Evolutionary conservation across 1,139 yeast genomes (phyloP).

Genomic region (Lizanozyma gosingica): DNA sequence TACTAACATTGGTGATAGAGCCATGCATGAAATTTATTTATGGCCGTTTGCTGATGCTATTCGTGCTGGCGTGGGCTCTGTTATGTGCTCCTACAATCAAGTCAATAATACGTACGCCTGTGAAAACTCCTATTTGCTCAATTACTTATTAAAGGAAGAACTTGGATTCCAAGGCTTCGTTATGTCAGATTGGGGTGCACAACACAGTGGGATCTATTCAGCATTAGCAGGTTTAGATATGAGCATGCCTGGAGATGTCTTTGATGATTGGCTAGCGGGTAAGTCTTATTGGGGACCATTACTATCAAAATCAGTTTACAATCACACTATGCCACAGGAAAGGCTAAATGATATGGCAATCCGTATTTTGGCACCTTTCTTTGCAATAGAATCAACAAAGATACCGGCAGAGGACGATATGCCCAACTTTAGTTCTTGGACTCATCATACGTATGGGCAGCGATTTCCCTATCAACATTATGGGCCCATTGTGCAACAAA

Average conservation of each 20-base stretch:
- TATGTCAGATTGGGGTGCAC: constrained; percentile 61
- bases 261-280: constrained; percentile 46
- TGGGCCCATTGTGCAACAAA: constrained; percentile 46
- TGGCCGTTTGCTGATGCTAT: constrained; percentile 65
- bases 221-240: constrained; percentile 56
- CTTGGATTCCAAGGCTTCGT: constrained; percentile 63
- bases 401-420: constrained; percentile 31
- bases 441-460: constrained; percentile 45
- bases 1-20: constrained; percentile 50
- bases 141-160: constrained; percentile 50
- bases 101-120: constrained; percentile 54
- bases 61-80: constrained; percentile 51
- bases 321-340: constrained; percentile 46
- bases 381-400: constrained; percentile 25
- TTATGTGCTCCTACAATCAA: constrained; percentile 56
- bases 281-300: constrained; percentile 52
- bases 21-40: constrained; percentile 53
- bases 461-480: constrained; percentile 42
- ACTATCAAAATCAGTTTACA: constrained; percentile 46
- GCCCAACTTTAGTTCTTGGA: constrained; percentile 57
- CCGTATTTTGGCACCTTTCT: constrained; percentile 51
- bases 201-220: constrained; percentile 47
- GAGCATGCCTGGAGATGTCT: constrained; percentile 59
- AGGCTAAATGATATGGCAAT: constrained; percentile 57
- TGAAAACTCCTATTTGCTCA: constrained; percentile 50